A percentile compares a stretch with the other conserved stretches of the same genome.
phyloP scores from a whole-genome alignment of 371 early-diverging fungal genomes.

The Haplosporangium sp. region DNA sequence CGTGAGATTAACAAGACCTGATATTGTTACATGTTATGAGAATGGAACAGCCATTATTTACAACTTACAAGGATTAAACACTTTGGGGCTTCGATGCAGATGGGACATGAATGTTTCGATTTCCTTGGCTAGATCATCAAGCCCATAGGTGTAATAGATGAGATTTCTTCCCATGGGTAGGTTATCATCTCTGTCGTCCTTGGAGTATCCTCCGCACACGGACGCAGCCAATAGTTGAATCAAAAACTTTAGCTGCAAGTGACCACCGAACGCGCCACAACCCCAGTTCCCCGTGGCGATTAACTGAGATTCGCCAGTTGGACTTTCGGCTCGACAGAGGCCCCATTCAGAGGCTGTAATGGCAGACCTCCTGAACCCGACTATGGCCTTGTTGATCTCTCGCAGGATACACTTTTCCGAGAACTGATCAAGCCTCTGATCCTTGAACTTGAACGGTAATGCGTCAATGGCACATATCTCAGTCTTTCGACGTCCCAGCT shows the following conservation, averaged over 20 bases:
- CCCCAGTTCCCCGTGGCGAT: slow-evolving; percentile 60
- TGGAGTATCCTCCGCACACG: slow-evolving; percentile 32
- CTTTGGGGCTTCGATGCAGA: slow-evolving; percentile 1
- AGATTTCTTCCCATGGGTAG: slow-evolving; percentile 30
- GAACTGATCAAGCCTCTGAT: slow-evolving; percentile 31
- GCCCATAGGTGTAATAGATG: slow-evolving; percentile 44
- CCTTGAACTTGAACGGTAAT: slow-evolving; percentile 24
- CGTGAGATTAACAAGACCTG: neutral
- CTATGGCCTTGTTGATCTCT: slow-evolving; percentile 47
- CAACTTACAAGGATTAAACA: slow-evolving; percentile 34
- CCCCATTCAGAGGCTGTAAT: slow-evolving; percentile 48
- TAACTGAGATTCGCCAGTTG: slow-evolving; percentile 1
- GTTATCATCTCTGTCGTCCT: slow-evolving; percentile 3
- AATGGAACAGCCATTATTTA: neutral
- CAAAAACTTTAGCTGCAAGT: slow-evolving; percentile 62
- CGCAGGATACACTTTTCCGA: slow-evolving; percentile 18
- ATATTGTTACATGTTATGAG: too few species aligned
- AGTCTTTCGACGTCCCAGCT: slow-evolving; percentile 40
- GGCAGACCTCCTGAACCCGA: slow-evolving; percentile 37
- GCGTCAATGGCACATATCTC: slow-evolving; percentile 55
- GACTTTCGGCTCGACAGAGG: slow-evolving; percentile 20
- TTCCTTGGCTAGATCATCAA: slow-evolving; percentile 23
- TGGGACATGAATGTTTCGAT: slow-evolving; percentile 25
- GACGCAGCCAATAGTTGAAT: slow-evolving; percentile 64
- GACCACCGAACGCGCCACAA: slow-evolving; percentile 72